Conservation (phyloP, 106 monocot genomes). For the Dactylorhiza incarnata region DNA sequence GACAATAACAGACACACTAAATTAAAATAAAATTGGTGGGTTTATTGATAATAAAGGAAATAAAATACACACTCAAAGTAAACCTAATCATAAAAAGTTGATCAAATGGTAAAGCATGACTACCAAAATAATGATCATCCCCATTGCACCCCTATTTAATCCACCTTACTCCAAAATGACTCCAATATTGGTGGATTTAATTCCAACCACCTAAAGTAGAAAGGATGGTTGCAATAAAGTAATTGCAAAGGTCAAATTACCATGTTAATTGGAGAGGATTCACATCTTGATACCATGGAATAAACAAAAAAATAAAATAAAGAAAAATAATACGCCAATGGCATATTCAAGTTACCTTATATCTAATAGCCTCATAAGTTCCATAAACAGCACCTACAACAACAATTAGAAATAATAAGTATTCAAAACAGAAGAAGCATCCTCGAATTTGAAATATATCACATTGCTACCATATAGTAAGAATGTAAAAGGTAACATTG, state of each 20-base stretch:
- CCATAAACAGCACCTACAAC: conserved; percentile 90
- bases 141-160: too few species aligned
- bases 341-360: conserved; percentile 41
- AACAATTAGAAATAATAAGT: not conserved
- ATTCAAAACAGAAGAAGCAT: not conserved
- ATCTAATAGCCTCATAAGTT: conserved; percentile 82
- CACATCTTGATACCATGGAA: not conserved
- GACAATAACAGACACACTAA: not conserved
- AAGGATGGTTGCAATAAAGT: too few species aligned
- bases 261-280: too few species aligned
- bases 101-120: not conserved
- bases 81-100: too few species aligned
- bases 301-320: not conserved
- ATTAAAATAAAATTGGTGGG: not conserved
- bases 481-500: not conserved
- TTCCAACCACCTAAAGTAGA: too few species aligned
- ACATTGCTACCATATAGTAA: not conserved
- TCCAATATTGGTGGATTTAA: too few species aligned
- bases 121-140: too few species aligned
- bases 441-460: not conserved
- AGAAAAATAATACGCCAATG: not conserved
- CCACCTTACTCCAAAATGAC: too few species aligned
- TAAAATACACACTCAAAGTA: not conserved
- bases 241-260: too few species aligned
- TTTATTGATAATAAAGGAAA: not conserved